Percentiles rank a stretch among this genome's conserved stretches.
Conservation (phyloP, 495 filamentous ascomycete genomes). For the Penicillium waksmanii region DNA sequence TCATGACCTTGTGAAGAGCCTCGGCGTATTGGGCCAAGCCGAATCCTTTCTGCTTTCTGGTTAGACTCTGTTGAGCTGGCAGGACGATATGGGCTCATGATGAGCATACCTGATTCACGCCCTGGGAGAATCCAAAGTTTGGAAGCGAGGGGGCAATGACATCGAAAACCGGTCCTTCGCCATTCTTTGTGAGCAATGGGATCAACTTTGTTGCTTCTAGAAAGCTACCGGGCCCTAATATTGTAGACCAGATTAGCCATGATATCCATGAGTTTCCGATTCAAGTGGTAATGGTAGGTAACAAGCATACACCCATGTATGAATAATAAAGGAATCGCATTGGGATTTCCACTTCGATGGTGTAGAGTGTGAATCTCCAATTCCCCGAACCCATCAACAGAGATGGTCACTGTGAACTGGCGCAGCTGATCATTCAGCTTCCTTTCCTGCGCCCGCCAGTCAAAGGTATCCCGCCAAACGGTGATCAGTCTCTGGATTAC, state of each 20-base stretch:
- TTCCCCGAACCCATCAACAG: conserved; percentile 42
- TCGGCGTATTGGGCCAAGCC: conserved; percentile 48
- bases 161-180: conserved; percentile 62
- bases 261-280: neutral
- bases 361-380: conserved; percentile 56
- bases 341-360: conserved; percentile 49
- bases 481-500: conserved; percentile 50
- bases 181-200: conserved; percentile 52
- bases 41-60: conserved; percentile 37
- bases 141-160: conserved; percentile 72
- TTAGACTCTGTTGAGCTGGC: neutral
- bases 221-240: conserved; percentile 68
- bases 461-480: conserved; percentile 50
- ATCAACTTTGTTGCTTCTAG: conserved; percentile 68
- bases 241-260: neutral
- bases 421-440: conserved; percentile 45
- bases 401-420: conserved; percentile 40
- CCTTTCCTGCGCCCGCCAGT: conserved; percentile 51
- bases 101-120: conserved; percentile 46
- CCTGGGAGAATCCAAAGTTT: conserved; percentile 70
- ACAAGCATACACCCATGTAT: conserved; percentile 58
- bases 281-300: neutral
- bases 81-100: conserved; percentile 7
- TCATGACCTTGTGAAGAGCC: conserved; percentile 48
- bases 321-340: conserved; percentile 63